Conservation (phyloP, 2,329 filamentous ascomycete genomes). For the Alternaria postmessia region DNA sequence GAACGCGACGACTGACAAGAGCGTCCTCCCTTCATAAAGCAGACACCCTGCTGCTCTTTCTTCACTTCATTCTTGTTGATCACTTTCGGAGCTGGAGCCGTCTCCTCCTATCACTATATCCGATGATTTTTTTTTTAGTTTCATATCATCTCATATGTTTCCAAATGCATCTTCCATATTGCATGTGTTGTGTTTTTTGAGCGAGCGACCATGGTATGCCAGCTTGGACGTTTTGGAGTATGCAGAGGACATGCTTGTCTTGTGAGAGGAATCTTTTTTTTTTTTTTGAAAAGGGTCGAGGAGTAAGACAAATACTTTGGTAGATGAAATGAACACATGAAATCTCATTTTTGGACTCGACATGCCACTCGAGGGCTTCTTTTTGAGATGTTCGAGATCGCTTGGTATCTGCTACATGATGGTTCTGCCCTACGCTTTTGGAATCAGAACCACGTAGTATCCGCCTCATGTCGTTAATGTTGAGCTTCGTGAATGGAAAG, state of each 20-base stretch:
- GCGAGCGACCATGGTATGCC: background rate
- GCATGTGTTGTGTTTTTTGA: constrained; percentile 1
- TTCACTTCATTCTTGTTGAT: background rate
- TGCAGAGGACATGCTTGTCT: background rate
- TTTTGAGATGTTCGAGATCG: background rate
- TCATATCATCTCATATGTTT: background rate
- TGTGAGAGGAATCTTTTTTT: background rate
- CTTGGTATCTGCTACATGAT: background rate
- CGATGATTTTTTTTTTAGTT: background rate
- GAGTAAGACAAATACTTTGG: background rate
- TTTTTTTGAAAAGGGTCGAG: background rate
- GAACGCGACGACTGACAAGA: constrained; percentile 26
- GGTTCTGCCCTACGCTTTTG: background rate
- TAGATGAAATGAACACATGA: background rate
- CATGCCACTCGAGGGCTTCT: background rate
- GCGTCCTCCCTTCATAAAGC: constrained; percentile 34
- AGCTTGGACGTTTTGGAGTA: background rate
- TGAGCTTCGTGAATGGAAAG: background rate
- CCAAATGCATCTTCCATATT: background rate
- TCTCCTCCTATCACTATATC: background rate
- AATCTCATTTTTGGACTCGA: background rate
- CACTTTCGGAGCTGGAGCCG: background rate
- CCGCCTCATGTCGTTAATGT: background rate
- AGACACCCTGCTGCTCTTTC: background rate
- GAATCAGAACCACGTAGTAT: background rate